Evolutionary conservation across 108 stramenopile genomes (phyloP), one percentile per base, ranked within the genome.

Genomic region (Bacterosira constricta): DNA sequence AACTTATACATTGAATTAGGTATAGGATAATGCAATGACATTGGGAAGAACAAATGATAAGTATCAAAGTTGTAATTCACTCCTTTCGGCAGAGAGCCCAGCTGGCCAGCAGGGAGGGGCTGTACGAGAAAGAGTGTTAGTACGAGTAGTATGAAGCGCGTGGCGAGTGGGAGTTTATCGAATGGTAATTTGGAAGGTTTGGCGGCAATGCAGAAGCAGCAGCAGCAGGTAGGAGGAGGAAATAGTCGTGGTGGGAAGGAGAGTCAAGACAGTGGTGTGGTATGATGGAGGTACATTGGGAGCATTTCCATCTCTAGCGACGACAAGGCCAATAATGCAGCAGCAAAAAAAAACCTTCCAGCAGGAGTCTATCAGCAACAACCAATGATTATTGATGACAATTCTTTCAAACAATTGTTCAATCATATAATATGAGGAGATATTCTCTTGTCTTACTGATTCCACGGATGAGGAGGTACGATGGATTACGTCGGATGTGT

Each of bases 381-480:
- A 72, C 72, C 63, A 8, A 34, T 79, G 13, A n/a, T n/a, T n/a
- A 66, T 75, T 49, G 83, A 88, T 56, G 92, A 90, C 45, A 82
- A 89, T 72, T 85, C 91, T 13, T 96, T 93, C 83, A 88, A 85
- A 55, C 89, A 93, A 66, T n/a, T n/a, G n/a, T n/a, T n/a, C n/a
- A n/a, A n/a, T n/a, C n/a, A n/a, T 2, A 0, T 84, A 87, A 37
- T 80, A 64, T 53, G 51, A 62, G 21, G 47, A 61, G 5, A 66
- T 85, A 13, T 87, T 73, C 53, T 78, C 66, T 17, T 23, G 20
- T 13, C 41, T 83, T 29, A 71, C 71, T 1, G n/a, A 87, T 61
- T 38, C 71, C 32, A 71, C 13, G 27, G 86, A 87, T 50, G 37
- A 42, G 17, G 59, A 75, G 21, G 45, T 87, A 18, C 47, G 69